phyloP scores from a whole-genome alignment of 495 filamentous ascomycete genomes.

The Immersiella caudata region DNA sequence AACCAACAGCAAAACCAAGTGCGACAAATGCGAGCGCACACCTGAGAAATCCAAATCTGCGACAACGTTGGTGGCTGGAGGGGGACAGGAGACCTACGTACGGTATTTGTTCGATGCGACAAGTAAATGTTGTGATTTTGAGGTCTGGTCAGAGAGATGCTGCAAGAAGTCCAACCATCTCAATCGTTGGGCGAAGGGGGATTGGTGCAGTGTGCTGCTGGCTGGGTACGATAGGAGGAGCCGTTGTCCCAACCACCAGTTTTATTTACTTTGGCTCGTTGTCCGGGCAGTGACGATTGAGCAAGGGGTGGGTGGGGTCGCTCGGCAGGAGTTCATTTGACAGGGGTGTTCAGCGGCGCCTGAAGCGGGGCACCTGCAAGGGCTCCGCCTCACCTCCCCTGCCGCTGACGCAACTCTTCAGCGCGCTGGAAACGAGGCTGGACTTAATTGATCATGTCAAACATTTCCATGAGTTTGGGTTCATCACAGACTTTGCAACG shows the following conservation, averaged over 20 bases:
- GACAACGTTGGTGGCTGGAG: neutral
- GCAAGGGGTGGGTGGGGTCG: constrained; percentile 10
- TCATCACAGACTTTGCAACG: too few species aligned
- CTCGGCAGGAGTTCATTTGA: constrained; percentile 21
- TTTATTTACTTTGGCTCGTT: constrained; percentile 41
- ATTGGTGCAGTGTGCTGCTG: constrained; percentile 22
- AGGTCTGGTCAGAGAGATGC: neutral
- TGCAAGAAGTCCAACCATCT: constrained; percentile 5
- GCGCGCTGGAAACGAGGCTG: constrained; percentile 14
- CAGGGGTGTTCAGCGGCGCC: constrained; percentile 14
- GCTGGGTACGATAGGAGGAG: constrained; percentile 18
- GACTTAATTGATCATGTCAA: neutral
- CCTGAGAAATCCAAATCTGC: neutral
- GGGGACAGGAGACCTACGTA: neutral
- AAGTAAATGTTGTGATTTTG: neutral
- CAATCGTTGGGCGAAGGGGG: constrained; percentile 8
- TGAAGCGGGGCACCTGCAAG: constrained; percentile 18
- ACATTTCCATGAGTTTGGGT: neutral
- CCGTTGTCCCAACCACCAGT: constrained; percentile 40
- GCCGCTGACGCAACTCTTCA: constrained; percentile 12
- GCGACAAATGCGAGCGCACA: neutral
- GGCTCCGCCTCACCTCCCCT: constrained; percentile 7
- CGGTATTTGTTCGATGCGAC: neutral
- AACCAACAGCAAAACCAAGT: neutral
- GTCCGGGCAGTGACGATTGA: constrained; percentile 29